These are phyloP conservation scores for Urostyla sp. DNA, from an alignment of 73 alveolate species.

Conservation along the genomic window DNA sequence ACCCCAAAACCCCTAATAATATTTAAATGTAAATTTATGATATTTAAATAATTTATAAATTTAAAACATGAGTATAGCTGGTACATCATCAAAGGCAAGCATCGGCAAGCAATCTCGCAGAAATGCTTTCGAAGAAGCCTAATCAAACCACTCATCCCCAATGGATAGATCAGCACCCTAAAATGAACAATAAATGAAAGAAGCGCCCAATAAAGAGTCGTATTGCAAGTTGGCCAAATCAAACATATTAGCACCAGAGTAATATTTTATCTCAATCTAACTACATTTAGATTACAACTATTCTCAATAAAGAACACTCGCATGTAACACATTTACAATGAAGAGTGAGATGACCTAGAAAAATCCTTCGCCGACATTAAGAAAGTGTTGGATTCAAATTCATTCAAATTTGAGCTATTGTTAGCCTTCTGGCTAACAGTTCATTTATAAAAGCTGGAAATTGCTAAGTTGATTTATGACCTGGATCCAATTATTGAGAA, in stretches of 20 bases:
- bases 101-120: background rate
- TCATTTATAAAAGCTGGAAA: slow-evolving; percentile 43
- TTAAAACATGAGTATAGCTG: too few species aligned
- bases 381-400: slow-evolving; percentile 1
- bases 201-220: slow-evolving; percentile 29
- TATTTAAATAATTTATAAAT: too few species aligned
- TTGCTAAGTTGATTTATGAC: slow-evolving; percentile 34
- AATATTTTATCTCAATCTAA: background rate
- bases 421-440: slow-evolving; percentile 56
- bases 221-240: slow-evolving; percentile 42
- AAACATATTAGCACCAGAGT: slow-evolving; percentile 62
- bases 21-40: too few species aligned
- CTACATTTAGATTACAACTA: slow-evolving; percentile 6
- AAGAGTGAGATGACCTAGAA: slow-evolving; percentile 57
- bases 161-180: background rate
- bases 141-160: background rate
- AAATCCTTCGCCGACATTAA: slow-evolving; percentile 52
- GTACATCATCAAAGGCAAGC: too few species aligned
- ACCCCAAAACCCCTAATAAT: background rate
- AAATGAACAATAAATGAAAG: background rate
- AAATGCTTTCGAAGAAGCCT: background rate
- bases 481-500: slow-evolving; percentile 46
- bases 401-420: slow-evolving; percentile 44
- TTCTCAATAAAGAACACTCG: slow-evolving; percentile 39
- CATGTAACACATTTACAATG: slow-evolving; percentile 42